Evolutionary conservation across 192 early-diverging fungal species (phyloP).

Genomic region (Geosiphon pyriformis): DNA sequence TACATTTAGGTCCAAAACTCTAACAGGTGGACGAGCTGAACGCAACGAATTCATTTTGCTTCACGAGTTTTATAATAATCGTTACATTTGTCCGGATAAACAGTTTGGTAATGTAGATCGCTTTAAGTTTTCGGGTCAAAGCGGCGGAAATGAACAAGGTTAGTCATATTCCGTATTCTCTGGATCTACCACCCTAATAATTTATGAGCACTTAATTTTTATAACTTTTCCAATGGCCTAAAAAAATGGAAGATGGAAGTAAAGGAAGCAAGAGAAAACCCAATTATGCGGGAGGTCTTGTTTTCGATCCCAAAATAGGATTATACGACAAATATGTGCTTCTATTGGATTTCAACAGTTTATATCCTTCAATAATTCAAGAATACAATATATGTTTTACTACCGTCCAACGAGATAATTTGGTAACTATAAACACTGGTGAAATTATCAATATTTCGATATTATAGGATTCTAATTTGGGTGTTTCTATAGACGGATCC

Average conservation of each 20-base stretch:
- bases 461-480: background rate
- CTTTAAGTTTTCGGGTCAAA: conserved; percentile 19
- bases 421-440: conserved; percentile 18
- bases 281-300: conserved; percentile 90
- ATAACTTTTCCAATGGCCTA: too few species aligned
- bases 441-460: background rate
- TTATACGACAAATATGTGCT: conserved; percentile 95
- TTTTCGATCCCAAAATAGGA: conserved; percentile 95
- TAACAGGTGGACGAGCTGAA: conserved; percentile 86
- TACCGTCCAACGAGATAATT: conserved; percentile 61
- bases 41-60: conserved; percentile 92
- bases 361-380: conserved; percentile 99
- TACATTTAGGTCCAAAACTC: conserved; percentile 60
- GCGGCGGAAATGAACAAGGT: conserved; percentile 27
- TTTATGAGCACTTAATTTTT: too few species aligned
- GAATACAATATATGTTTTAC: conserved; percentile 99
- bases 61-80: conserved; percentile 90
- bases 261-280: conserved; percentile 71
- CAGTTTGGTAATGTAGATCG: conserved; percentile 30
- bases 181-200: too few species aligned
- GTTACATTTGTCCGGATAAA: conserved; percentile 93
- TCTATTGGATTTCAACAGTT: conserved; percentile 96
- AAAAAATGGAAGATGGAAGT: conserved; percentile 37
- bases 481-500: background rate
- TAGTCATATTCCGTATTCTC: too few species aligned